Conservation (phyloP, 257 asterid genomes). For the Nemophila menziesii region DNA sequence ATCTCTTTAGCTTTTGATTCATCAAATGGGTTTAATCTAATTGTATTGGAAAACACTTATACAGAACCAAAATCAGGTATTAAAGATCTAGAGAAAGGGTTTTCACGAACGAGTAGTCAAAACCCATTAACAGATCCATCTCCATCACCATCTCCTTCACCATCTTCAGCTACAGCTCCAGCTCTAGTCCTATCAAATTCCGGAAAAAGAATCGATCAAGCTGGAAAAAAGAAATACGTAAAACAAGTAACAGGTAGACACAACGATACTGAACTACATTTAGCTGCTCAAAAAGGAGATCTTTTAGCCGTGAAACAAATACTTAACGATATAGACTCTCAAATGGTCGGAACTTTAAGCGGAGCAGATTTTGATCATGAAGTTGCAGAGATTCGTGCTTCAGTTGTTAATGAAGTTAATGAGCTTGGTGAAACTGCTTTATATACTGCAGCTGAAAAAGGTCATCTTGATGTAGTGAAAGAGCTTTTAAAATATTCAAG, state of each 20-base stretch:
- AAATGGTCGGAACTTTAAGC: constrained; percentile 29
- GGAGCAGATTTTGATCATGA: constrained; percentile 37
- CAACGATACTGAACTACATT: constrained; percentile 42
- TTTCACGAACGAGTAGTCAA: constrained; percentile 16
- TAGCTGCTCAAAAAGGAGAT: constrained; percentile 48
- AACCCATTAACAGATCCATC: constrained; percentile 26
- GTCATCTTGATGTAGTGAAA: constrained; percentile 38
- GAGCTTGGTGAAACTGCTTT: constrained; percentile 39
- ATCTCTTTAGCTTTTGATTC: neutral
- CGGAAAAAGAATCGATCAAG: constrained; percentile 41
- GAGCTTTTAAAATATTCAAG: constrained; percentile 33
- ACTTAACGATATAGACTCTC: constrained; percentile 31
- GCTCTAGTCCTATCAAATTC: constrained; percentile 46
- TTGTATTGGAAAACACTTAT: neutral
- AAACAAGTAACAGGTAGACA: constrained; percentile 47
- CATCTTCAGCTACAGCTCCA: constrained; percentile 39
- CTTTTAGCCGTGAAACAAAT: constrained; percentile 33
- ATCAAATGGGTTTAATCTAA: neutral
- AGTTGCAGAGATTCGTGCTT: constrained; percentile 43
- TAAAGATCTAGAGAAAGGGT: constrained; percentile 25
- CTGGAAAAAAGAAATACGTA: constrained; percentile 46
- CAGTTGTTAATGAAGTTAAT: constrained; percentile 37
- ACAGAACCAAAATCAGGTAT: constrained; percentile 12
- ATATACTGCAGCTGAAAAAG: constrained; percentile 38
- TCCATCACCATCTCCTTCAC: constrained; percentile 27